Base-by-base conservation (phyloP, 495 filamentous ascomycete genomes). In the Penicillium bovifimosum region DNA sequence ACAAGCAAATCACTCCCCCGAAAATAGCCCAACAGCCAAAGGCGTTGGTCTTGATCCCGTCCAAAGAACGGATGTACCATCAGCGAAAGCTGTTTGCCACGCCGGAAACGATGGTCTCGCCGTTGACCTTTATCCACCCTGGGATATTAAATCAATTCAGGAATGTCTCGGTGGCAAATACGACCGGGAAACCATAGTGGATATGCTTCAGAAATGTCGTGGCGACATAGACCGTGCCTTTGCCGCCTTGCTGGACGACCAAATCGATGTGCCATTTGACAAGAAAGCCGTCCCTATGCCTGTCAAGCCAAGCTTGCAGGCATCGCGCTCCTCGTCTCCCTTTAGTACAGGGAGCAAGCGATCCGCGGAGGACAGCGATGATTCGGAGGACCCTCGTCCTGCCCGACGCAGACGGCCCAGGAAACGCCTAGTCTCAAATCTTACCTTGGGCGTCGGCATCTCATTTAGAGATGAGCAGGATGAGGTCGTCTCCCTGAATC, bases 201-300 rank as follows among this genome's bases (percentile, higher is more conserved):
- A 80, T 52, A 76, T 77, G 49, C 70, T 87, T 18, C 73, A 85
- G 52, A 73, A 81, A 52, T 79, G 74, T 38, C 79, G 79, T 33
- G 83, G 85, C 24, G 77, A 84, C 61, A 70, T 86, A 29, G 73
- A 86, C 58, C 62, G 69, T 13, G 79, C 83, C 11, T 83, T 86
- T 36, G 74, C 74, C 9, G 78, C 76, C 47, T 63, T 88, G 9
- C 60, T 86, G 4, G 80, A 80, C 13, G 70, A 74, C 9, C 71
- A 79, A 32, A 66, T 71, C 17, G 69, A 66, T 24, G 61, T 66
- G 0, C 41, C 53, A 14, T 45, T 44, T 32, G 55, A 60, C 3
- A 70, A 68, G 29, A 62, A 62, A 13, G 41, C 54, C 6, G 38
- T 58, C 6, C 65, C 61, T 0, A 55, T 65, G 1, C 59, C 61